phyloP scores from a whole-genome alignment of 1,139 yeast genomes.

The Meyerozyma athensensis region DNA sequence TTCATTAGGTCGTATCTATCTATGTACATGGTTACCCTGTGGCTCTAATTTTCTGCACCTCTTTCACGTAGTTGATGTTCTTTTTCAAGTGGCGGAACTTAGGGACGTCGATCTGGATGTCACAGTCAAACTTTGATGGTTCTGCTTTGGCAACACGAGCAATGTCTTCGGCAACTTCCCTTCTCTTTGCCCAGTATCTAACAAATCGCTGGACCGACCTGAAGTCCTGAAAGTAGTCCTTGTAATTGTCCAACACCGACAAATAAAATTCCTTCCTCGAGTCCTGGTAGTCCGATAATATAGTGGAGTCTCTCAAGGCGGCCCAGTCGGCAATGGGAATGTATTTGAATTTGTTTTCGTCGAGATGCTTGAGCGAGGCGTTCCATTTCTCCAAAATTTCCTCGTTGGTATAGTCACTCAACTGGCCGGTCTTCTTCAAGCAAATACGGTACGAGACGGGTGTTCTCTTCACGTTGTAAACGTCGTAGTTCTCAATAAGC shows the following conservation, averaged over 20 bases:
- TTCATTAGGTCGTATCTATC: background rate
- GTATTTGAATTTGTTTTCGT: slow-evolving; percentile 49
- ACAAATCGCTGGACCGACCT: slow-evolving; percentile 28
- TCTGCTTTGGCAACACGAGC: slow-evolving; percentile 19
- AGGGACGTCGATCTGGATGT: slow-evolving; percentile 21
- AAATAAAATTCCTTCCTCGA: slow-evolving; percentile 54
- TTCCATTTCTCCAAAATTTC: slow-evolving; percentile 62
- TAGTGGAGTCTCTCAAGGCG: slow-evolving; percentile 74
- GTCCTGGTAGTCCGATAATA: slow-evolving; percentile 38
- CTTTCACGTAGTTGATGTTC: slow-evolving; percentile 23
- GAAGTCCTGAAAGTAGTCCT: slow-evolving; percentile 39
- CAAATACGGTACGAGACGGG: slow-evolving; percentile 73
- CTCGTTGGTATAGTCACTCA: slow-evolving; percentile 46
- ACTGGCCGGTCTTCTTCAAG: slow-evolving; percentile 68
- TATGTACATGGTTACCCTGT: background rate
- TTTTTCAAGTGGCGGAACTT: slow-evolving; percentile 24
- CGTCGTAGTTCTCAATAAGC: slow-evolving; percentile 56
- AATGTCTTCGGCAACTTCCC: slow-evolving; percentile 19
- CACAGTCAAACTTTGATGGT: slow-evolving; percentile 15
- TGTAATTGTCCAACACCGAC: slow-evolving; percentile 51
- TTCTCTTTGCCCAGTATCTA: slow-evolving; percentile 29
- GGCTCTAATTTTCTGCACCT: background rate
- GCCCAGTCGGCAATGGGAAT: slow-evolving; percentile 88
- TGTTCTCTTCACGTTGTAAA: slow-evolving; percentile 56
- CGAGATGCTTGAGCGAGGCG: slow-evolving; percentile 50